Base-by-base conservation (phyloP, 345 rosid species). In the Eucalyptus tenuipes region DNA sequence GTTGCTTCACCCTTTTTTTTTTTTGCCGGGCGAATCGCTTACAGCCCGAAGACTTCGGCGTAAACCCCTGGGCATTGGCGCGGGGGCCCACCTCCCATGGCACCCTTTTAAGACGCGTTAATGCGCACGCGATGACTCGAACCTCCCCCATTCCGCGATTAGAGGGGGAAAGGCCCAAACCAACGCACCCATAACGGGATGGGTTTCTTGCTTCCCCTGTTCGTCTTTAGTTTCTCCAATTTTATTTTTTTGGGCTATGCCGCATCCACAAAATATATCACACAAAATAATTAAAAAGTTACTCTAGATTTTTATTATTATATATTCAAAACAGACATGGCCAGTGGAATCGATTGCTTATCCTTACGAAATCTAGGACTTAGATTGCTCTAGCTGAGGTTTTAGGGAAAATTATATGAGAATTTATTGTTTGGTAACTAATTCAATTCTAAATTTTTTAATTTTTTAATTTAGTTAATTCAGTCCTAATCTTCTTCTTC, bases 371-470 rank as follows among this genome's bases (percentile, higher is more conserved):
- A 7, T 64, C 16, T 64, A n/a, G 18, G 75, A 64, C 18, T 14
- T n/a, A n/a, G 75, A 64, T 64, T n/a, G 40, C 75, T 13, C 20
- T n/a, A 64, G 20, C 20, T n/a, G 3, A 64, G 20, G 5, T 64
- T 64, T 64, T n/a, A n/a, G 40, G 10, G 10, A 64, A n/a, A n/a
- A 64, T n/a, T n/a, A 64, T n/a, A 4, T 0, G 1, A n/a, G 8
- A 64, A n/a, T 6, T 64, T 64, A n/a, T 64, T 64, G 5, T 64
- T 29, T 14, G 3, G 20, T 7, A n/a, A 1, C 5, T 14, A 64
- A n/a, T n/a, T 64, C 4, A n/a, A 1, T n/a, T 7, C 0, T 15
- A 64, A 64, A 64, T 0, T 14, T 64, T n/a, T n/a, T 0, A 64
- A 64, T 0, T 14, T 64, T n/a, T n/a, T 0, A 14, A 61, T 61